Percentiles rank a stretch among this genome's conserved stretches.
phyloP scores from a whole-genome alignment of 1,284 basidiomycete genomes.

The Pholiota adiposa region DNA sequence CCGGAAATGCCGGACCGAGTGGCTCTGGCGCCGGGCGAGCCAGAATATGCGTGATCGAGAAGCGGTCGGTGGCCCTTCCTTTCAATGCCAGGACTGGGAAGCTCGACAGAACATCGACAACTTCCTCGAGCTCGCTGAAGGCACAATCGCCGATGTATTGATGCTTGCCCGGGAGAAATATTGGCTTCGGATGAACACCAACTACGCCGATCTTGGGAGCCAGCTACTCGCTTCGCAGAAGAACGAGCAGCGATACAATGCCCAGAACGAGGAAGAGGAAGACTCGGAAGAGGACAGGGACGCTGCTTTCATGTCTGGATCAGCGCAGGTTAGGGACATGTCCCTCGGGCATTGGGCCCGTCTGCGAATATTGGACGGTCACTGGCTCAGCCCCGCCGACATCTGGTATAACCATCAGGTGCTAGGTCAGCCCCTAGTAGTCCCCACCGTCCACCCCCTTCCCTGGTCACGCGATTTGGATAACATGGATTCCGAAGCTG shows the following conservation, averaged over 20 bases:
- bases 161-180: slow-evolving; percentile 64
- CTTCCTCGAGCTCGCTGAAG: slow-evolving; percentile 74
- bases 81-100: slow-evolving; percentile 63
- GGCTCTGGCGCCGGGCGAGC: slow-evolving; percentile 60
- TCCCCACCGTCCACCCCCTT: slow-evolving; percentile 65
- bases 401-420: slow-evolving; percentile 55
- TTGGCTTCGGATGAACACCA: slow-evolving; percentile 69
- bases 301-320: slow-evolving; percentile 61
- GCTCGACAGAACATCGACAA: slow-evolving; percentile 58
- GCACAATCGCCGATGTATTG: slow-evolving; percentile 66
- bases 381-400: slow-evolving; percentile 75
- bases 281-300: slow-evolving; percentile 68
- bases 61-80: slow-evolving; percentile 56
- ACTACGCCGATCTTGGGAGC: slow-evolving; percentile 63
- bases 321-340: slow-evolving; percentile 63
- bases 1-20: slow-evolving; percentile 61
- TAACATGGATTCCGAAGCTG: slow-evolving; percentile 25
- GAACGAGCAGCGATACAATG: slow-evolving; percentile 34
- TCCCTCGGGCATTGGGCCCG: slow-evolving; percentile 77
- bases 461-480: slow-evolving; percentile 55
- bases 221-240: slow-evolving; percentile 67
- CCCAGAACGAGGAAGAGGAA: slow-evolving; percentile 46
- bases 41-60: slow-evolving; percentile 54
- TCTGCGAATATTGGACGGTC: slow-evolving; percentile 69
- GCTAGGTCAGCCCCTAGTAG: slow-evolving; percentile 43